Conservation (phyloP, 306 rosid genomes). For the Macrotyloma uniflorum region DNA sequence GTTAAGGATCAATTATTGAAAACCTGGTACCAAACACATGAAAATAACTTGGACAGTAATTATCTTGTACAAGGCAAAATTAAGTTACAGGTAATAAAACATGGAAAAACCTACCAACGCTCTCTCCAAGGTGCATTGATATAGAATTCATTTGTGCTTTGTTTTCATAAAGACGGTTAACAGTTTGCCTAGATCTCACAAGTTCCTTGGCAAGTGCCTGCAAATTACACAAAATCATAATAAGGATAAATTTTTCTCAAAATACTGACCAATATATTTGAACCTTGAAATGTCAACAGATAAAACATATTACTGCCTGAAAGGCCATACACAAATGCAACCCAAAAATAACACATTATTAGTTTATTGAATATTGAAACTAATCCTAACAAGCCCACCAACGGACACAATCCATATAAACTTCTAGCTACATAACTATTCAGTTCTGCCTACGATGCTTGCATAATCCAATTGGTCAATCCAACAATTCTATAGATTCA, state of each 20-base stretch:
- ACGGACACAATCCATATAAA: neutral
- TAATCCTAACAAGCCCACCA: conserved; percentile 18
- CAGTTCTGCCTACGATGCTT: neutral
- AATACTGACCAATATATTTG: neutral
- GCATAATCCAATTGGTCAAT: neutral
- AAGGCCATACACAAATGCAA: conserved; percentile 22
- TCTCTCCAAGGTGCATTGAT: conserved; percentile 99
- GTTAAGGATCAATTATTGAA: conserved; percentile 3
- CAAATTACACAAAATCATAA: conserved; percentile 40
- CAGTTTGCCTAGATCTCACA: conserved; percentile 87
- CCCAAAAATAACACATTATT: conserved; percentile 24
- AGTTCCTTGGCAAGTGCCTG: conserved; percentile 93
- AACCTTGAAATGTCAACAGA: conserved; percentile 22
- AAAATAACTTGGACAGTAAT: neutral
- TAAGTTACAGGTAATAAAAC: conserved; percentile 5
- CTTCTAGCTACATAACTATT: neutral
- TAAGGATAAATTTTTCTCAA: neutral
- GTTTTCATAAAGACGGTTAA: conserved; percentile 93
- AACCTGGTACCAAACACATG: conserved; percentile 17
- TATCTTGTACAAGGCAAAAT: neutral
- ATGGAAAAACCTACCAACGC: conserved; percentile 75
- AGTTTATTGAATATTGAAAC: neutral
- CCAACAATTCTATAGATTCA: conserved; percentile 1
- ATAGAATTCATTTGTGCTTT: conserved; percentile 93
- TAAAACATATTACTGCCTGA: neutral